Percentiles rank a stretch among this genome's conserved stretches.
Evolutionary conservation across 345 rosid genomes (phyloP).

Genomic region (Rhizophora apiculata): DNA sequence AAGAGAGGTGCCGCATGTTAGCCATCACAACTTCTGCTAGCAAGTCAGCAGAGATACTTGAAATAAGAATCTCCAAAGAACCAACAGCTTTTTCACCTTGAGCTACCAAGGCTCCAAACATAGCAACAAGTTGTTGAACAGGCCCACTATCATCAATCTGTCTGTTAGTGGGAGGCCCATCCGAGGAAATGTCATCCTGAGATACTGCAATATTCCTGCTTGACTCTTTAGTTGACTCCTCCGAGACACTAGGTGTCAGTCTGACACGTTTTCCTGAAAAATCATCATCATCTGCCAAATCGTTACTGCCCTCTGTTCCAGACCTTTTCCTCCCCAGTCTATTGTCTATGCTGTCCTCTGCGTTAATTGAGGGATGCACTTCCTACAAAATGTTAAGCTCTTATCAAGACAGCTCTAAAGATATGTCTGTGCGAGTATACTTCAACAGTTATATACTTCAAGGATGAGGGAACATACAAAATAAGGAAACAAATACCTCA

Average conservation of each 20-base stretch:
- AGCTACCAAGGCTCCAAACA: conserved; percentile 94
- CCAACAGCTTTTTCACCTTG: conserved; percentile 93
- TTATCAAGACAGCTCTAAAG: conserved; percentile 23
- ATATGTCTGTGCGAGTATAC: conserved; percentile 7
- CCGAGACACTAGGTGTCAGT: conserved; percentile 49
- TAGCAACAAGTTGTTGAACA: conserved; percentile 86
- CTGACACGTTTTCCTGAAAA: conserved; percentile 65
- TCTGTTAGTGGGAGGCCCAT: conserved; percentile 39
- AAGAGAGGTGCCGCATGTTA: conserved; percentile 78
- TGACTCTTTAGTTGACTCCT: conserved; percentile 54
- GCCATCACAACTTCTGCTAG: conserved; percentile 96
- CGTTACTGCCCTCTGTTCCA: conserved; percentile 46
- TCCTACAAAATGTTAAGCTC: conserved; percentile 46
- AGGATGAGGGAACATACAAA: neutral
- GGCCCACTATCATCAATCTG: conserved; percentile 60
- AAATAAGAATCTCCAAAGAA: conserved; percentile 83
- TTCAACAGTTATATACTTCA: neutral
- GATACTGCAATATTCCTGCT: conserved; percentile 33
- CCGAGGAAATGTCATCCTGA: conserved; percentile 45
- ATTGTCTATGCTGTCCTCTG: conserved; percentile 38
- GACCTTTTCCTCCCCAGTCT: conserved; percentile 62
- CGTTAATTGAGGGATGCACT: conserved; percentile 32
- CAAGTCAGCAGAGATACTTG: conserved; percentile 88
- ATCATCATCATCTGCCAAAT: conserved; percentile 49
- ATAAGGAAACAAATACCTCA: conserved; percentile 39